Evolutionary conservation across 257 asterid species (phyloP).

Genomic region (Haberlea rhodopensis): DNA sequence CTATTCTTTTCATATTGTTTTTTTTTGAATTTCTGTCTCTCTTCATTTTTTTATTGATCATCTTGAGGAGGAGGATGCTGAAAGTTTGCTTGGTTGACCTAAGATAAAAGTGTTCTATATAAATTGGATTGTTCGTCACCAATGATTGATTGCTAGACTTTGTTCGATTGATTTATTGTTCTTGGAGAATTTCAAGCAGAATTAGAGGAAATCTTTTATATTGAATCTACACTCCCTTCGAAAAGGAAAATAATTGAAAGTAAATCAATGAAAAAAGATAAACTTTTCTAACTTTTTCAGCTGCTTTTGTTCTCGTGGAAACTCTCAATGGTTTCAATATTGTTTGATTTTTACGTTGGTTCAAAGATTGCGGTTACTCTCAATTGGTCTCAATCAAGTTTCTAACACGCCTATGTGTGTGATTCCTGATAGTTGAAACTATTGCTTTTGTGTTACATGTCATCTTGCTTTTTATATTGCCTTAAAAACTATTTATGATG

Average conservation of each 20-base stretch:
- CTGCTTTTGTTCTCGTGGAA: background rate
- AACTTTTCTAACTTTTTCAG: background rate
- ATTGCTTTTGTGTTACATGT: too few species aligned
- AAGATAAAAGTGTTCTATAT: too few species aligned
- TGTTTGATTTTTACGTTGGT: too few species aligned
- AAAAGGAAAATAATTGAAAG: background rate
- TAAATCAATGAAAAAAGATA: background rate
- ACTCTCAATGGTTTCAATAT: background rate
- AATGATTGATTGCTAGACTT: background rate
- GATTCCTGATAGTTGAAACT: too few species aligned
- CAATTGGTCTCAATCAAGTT: too few species aligned
- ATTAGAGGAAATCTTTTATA: background rate
- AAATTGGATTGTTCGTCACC: background rate
- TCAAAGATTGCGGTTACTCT: too few species aligned
- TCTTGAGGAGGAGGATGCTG: background rate
- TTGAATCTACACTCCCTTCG: background rate
- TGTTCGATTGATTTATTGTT: background rate
- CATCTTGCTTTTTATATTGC: too few species aligned
- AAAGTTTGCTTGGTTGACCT: background rate
- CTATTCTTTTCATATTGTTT: background rate
- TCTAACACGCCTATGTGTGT: too few species aligned
- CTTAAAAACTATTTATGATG: too few species aligned
- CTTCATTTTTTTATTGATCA: too few species aligned
- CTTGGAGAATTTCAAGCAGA: background rate
- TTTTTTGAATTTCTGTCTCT: background rate